Evolutionary conservation across 257 asterid genomes (phyloP).

Genomic region (Sherardia arvensis): DNA sequence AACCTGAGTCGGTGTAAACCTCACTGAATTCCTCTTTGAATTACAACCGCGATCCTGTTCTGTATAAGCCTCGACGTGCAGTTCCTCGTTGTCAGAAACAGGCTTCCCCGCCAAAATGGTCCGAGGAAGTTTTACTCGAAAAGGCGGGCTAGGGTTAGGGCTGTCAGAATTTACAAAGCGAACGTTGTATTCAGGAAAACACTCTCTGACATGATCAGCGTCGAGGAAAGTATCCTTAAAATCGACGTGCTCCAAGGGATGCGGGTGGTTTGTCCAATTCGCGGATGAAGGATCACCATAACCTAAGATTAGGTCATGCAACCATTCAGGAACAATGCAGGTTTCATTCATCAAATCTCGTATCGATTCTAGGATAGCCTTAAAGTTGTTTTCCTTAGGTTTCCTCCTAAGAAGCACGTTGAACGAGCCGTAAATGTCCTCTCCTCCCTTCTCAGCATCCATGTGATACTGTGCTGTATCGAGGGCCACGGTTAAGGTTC

Average conservation of each 20-base stretch:
- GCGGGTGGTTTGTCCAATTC: slow-evolving; percentile 87
- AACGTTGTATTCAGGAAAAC: slow-evolving; percentile 86
- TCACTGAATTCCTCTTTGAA: slow-evolving; percentile 82
- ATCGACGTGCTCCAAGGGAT: slow-evolving; percentile 75
- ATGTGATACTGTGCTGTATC: slow-evolving; percentile 97
- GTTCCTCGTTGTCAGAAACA: slow-evolving; percentile 52
- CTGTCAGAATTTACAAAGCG: slow-evolving; percentile 51
- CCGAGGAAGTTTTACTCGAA: slow-evolving; percentile 59
- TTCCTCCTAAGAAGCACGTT: slow-evolving; percentile 93
- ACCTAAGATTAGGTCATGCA: slow-evolving; percentile 94
- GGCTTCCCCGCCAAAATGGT: slow-evolving; percentile 44
- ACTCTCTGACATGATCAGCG: slow-evolving; percentile 69
- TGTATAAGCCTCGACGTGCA: slow-evolving; percentile 69
- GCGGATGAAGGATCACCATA: slow-evolving; percentile 97
- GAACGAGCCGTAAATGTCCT: slow-evolving; percentile 78
- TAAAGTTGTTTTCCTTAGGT: slow-evolving; percentile 96
- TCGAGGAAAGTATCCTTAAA: slow-evolving; percentile 91
- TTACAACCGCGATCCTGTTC: slow-evolving; percentile 97
- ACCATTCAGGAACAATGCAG: slow-evolving; percentile 96
- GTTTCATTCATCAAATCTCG: slow-evolving; percentile 98
- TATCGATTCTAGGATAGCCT: slow-evolving; percentile 94
- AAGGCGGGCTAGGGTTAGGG: slow-evolving; percentile 65
- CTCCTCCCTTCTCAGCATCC: slow-evolving; percentile 92
- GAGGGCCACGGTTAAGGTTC: slow-evolving; percentile 83
- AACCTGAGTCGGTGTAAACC: slow-evolving; percentile 95